These are phyloP conservation scores for Fusarium staphyleae DNA, from an alignment of 2,329 filamentous ascomycete species.

Conservation along the genomic window DNA sequence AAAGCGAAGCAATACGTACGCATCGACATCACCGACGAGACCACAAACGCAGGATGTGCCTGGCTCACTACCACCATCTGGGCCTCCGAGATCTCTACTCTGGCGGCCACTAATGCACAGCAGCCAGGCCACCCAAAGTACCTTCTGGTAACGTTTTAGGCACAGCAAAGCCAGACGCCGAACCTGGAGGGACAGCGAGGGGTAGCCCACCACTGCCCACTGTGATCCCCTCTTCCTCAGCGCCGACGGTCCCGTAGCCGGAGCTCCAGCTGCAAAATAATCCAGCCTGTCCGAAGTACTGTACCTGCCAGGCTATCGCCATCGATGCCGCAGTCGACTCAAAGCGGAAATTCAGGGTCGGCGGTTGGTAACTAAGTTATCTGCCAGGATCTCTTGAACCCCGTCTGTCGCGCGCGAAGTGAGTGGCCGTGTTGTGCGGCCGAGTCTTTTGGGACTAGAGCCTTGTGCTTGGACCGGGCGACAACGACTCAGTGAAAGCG, in stretches of 20 bases:
- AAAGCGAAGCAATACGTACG: slow-evolving; percentile 8
- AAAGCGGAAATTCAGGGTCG: slow-evolving; percentile 37
- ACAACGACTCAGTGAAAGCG: slow-evolving; percentile 42
- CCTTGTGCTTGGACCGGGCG: slow-evolving; percentile 34
- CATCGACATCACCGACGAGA: background rate
- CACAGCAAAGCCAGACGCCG: slow-evolving; percentile 26
- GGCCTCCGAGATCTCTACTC: slow-evolving; percentile 46
- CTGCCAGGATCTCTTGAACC: slow-evolving; percentile 27
- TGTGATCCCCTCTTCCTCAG: slow-evolving; percentile 29
- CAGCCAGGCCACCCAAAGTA: slow-evolving; percentile 33
- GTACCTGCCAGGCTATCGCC: slow-evolving; percentile 17
- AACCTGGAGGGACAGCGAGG: slow-evolving; percentile 29
- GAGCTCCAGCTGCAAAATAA: slow-evolving; percentile 29
- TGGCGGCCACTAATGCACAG: slow-evolving; percentile 47
- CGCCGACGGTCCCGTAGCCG: slow-evolving; percentile 28
- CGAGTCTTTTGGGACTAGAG: slow-evolving; percentile 31
- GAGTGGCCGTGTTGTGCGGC: slow-evolving; percentile 36
- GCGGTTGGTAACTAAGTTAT: slow-evolving; percentile 22
- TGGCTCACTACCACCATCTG: slow-evolving; percentile 41
- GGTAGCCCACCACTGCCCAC: slow-evolving; percentile 33
- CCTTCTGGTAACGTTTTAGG: slow-evolving; percentile 33
- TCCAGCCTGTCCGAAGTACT: slow-evolving; percentile 20
- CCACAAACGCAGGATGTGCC: slow-evolving; percentile 35
- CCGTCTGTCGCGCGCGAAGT: slow-evolving; percentile 38
- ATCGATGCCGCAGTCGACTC: slow-evolving; percentile 28